Evolutionary conservation across 129 eudicot genomes (phyloP).

Genomic region (Heracleum sosnowskyi): DNA sequence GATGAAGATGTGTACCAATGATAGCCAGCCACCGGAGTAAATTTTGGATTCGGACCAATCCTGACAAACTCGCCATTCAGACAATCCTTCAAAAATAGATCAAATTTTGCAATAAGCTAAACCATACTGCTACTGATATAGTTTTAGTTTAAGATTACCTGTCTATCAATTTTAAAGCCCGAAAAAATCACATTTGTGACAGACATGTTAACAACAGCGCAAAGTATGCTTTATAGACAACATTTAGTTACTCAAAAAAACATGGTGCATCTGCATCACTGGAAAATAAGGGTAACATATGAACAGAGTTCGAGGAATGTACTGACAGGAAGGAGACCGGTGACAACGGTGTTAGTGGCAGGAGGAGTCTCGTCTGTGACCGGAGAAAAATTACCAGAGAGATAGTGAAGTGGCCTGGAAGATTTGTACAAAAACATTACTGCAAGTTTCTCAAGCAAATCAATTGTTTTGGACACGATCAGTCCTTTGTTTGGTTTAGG

Average conservation of each 20-base stretch:
- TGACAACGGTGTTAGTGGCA: conserved; percentile 44
- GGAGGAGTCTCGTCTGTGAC: conserved; percentile 84
- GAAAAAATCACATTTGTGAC: no score
- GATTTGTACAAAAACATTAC: conserved; percentile 59
- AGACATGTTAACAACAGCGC: no score
- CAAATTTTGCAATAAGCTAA: no score
- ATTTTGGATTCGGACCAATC: conserved; percentile 60
- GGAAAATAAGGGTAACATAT: no score
- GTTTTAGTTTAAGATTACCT: no score
- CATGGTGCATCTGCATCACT: no score
- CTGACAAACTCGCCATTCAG: conserved; percentile 62
- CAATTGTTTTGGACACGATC: conserved; percentile 61
- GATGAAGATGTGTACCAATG: conserved; percentile 33
- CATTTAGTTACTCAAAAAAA: no score
- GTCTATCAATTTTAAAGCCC: no score
- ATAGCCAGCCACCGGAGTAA: conserved; percentile 57
- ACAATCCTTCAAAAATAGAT: conserved; percentile 29
- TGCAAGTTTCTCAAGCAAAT: conserved; percentile 55
- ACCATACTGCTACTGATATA: no score
- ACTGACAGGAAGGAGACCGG: conserved; percentile 83
- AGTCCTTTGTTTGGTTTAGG: conserved; percentile 66
- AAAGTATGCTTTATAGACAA: no score
- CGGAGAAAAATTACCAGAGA: conserved; percentile 19
- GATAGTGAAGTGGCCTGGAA: conserved; percentile 49
- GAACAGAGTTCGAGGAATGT: neutral